phyloP scores from a whole-genome alignment of 495 filamentous ascomycete species.

The Talaromyces thailandensis region DNA sequence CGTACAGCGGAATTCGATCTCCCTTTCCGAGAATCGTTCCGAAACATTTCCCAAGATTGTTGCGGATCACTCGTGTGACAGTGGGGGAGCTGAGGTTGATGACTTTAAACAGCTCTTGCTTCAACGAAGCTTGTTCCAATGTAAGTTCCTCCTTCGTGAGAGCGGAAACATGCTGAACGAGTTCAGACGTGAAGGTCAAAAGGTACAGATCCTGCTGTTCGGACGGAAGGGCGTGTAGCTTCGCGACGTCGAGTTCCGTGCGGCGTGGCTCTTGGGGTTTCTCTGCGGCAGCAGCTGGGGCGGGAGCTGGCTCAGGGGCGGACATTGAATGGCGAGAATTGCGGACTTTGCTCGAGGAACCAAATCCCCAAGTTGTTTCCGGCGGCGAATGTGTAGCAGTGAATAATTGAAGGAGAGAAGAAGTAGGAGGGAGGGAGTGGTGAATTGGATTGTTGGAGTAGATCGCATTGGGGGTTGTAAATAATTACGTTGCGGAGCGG shows the following conservation, averaged over 20 bases:
- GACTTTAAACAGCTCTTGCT: constrained; percentile 84
- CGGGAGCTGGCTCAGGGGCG: constrained; percentile 23
- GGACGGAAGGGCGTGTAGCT: constrained; percentile 80
- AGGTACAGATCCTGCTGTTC: constrained; percentile 96
- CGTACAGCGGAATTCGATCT: constrained; percentile 84
- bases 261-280: constrained; percentile 26
- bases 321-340: constrained; percentile 24
- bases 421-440: constrained; percentile 7
- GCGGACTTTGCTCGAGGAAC: neutral
- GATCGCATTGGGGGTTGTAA: neutral
- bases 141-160: constrained; percentile 72
- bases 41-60: constrained; percentile 77
- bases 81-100: constrained; percentile 77
- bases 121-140: constrained; percentile 78
- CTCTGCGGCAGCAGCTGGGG: constrained; percentile 15
- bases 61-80: constrained; percentile 81
- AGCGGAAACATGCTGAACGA: constrained; percentile 69
- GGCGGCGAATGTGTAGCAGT: constrained; percentile 5
- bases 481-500: constrained; percentile 6
- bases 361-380: neutral
- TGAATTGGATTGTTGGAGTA: constrained; percentile 1
- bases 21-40: constrained; percentile 78
- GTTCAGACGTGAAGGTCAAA: constrained; percentile 75
- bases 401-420: neutral
- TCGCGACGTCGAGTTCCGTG: constrained; percentile 71